Base-by-base conservation (phyloP, 139 green algal genomes). In the Chlamydomonas sphaeroides region DNA sequence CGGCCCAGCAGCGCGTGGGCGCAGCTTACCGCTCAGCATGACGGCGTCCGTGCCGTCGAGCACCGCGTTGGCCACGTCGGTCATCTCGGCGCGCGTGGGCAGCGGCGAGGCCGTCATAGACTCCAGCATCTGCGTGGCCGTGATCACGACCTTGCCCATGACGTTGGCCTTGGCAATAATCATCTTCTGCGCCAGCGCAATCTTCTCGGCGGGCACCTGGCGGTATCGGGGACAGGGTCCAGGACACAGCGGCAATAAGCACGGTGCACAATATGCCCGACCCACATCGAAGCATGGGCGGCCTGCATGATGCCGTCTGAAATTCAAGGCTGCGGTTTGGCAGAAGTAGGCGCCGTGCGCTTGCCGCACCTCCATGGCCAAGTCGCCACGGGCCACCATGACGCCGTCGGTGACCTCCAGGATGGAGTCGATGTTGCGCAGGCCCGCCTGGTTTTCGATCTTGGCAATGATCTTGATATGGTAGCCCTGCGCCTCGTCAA, bases 161-260 rank as follows among this genome's bases (percentile, higher is more conserved):
- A 95, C 92, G 56, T 92, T 80, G 17, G 57, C 49, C 81, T 92
- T 94, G 53, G 88, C 87, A 36, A 94, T 93, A 62, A 95, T 92
- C 73, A 92, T 84, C 89, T 95, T 95, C 86, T 94, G 90, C 0
- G 91, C 92, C 25, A 95, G 77, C 0, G 86, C 76, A 28, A 92
- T 89, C 65, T 92, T 92, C 83, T 93, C 90, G 17, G 84, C 62
- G 85, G 86, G 86, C 49, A 92, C 89, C 76, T 83, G 74, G 6
- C 45, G 45, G 45, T n/a, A n/a, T n/a, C n/a, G n/a, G n/a, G n/a
- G n/a, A n/a, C n/a, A n/a, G n/a, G n/a, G n/a, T n/a, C n/a, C n/a
- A n/a, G n/a, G n/a, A n/a, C n/a, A n/a, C n/a, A n/a, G n/a, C n/a
- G n/a, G n/a, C n/a, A n/a, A n/a, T n/a, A n/a, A n/a, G n/a, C n/a